Percentiles rank a stretch among this genome's conserved stretches.
Evolutionary conservation across 371 early-diverging fungal species (phyloP).

Genomic region (Actinomortierella wolfii): DNA sequence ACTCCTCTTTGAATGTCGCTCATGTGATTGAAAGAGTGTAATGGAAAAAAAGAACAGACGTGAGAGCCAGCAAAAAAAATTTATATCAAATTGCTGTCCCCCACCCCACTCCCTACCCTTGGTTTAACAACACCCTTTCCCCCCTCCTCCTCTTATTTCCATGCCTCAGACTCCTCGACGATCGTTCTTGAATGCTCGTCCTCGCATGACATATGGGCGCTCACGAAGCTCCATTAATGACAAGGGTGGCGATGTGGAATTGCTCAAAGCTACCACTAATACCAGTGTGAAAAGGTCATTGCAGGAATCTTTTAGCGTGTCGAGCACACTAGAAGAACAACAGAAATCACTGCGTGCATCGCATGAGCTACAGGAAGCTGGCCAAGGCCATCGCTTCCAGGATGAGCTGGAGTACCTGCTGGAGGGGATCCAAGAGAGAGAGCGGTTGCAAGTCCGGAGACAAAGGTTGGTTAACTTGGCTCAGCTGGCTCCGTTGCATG

Average conservation of each 20-base stretch:
- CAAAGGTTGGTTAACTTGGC: constrained; percentile 9
- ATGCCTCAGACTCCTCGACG: too few relatives aligned
- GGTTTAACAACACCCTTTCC: too few relatives aligned
- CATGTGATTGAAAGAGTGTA: constrained; percentile 9
- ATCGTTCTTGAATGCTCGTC: too few relatives aligned
- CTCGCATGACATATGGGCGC: too few relatives aligned
- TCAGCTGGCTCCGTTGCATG: background rate
- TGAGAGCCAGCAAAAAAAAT: too few relatives aligned
- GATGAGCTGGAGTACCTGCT: constrained; percentile 65
- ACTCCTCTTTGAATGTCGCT: constrained; percentile 34
- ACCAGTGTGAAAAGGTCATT: too few relatives aligned
- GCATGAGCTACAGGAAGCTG: constrained; percentile 61
- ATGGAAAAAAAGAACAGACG: background rate
- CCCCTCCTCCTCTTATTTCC: too few relatives aligned
- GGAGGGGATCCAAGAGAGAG: constrained; percentile 47
- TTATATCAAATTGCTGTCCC: too few relatives aligned
- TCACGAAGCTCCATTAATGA: too few relatives aligned
- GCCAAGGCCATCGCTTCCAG: constrained; percentile 55
- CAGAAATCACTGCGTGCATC: constrained; percentile 36
- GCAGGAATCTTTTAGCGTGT: background rate
- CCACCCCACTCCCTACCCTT: too few relatives aligned
- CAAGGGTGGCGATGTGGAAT: too few relatives aligned
- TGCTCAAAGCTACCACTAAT: too few relatives aligned
- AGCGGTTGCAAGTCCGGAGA: constrained; percentile 28
- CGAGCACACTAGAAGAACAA: constrained; percentile 13